These are phyloP conservation scores for Lecanicillium sp. DNA, from an alignment of 2,329 filamentous ascomycete species.

Conservation along the genomic window DNA sequence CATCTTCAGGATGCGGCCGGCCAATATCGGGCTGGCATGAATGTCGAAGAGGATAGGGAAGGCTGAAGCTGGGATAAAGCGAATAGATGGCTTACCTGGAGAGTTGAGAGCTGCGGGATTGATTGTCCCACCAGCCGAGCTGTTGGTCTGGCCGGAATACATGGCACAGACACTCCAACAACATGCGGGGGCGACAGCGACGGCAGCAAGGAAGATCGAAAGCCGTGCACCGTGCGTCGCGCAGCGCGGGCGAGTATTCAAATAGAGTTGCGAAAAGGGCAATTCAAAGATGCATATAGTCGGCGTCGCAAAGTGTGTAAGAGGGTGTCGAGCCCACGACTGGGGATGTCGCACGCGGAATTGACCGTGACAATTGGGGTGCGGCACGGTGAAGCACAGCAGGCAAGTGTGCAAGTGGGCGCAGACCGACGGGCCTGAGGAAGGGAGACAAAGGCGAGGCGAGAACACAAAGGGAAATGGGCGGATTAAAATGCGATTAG, in stretches of 20 bases:
- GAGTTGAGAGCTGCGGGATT: constrained; percentile 82
- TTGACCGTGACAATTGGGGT: constrained; percentile 6
- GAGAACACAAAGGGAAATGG: background rate
- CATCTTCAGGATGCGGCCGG: constrained; percentile 11
- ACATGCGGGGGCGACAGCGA: constrained; percentile 10
- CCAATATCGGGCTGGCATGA: background rate
- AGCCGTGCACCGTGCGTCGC: background rate
- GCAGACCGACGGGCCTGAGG: background rate
- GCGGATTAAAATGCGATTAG: background rate
- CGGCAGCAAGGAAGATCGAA: constrained; percentile 12
- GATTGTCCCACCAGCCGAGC: constrained; percentile 81
- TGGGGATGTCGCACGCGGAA: constrained; percentile 5
- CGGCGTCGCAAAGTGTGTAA: constrained; percentile 7
- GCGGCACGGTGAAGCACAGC: background rate
- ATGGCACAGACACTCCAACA: constrained; percentile 19
- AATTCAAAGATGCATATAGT: constrained; percentile 7
- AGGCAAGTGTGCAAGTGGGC: background rate
- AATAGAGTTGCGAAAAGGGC: background rate
- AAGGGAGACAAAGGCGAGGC: background rate
- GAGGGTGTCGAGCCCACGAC: constrained; percentile 11
- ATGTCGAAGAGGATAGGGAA: background rate
- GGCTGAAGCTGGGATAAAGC: constrained; percentile 4
- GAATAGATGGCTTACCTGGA: constrained; percentile 50
- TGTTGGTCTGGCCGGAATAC: constrained; percentile 47
- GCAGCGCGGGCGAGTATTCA: too few relatives aligned